These are phyloP conservation scores for Populus deltoides DNA, from an alignment of 345 rosid species.

Conservation along the genomic window DNA sequence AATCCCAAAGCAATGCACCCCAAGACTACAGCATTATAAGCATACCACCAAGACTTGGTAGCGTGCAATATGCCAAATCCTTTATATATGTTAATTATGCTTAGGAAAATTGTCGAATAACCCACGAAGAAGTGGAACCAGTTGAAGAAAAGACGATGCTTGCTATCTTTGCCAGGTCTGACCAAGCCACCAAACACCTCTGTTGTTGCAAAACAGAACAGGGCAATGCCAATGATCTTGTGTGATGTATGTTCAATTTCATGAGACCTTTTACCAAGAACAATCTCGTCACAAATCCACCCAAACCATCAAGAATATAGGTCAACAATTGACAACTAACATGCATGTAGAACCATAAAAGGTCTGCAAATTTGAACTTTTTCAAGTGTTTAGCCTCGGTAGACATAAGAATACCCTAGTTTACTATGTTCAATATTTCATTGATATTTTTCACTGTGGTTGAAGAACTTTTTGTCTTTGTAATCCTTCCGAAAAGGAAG, in stretches of 20 bases:
- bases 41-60: too few species aligned
- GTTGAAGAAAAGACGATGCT: slow-evolving; percentile 31
- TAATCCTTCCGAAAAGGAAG: neutral
- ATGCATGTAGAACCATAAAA: slow-evolving; percentile 38
- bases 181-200: slow-evolving; percentile 24
- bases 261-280: slow-evolving; percentile 19
- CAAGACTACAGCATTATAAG: too few species aligned
- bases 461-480: neutral
- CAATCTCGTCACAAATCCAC: slow-evolving; percentile 32
- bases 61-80: slow-evolving; percentile 31
- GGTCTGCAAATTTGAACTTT: slow-evolving; percentile 26
- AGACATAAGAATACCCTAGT: slow-evolving; percentile 38
- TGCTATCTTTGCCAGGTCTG: slow-evolving; percentile 34
- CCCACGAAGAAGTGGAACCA: slow-evolving; percentile 27
- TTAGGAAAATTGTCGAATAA: slow-evolving; percentile 21
- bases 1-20: too few species aligned
- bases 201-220: slow-evolving; percentile 13
- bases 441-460: slow-evolving; percentile 1
- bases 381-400: slow-evolving; percentile 30
- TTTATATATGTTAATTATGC: slow-evolving; percentile 32
- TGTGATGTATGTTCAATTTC: slow-evolving; percentile 11
- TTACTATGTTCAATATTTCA: slow-evolving; percentile 32
- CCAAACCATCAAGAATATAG: slow-evolving; percentile 26
- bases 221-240: slow-evolving; percentile 25
- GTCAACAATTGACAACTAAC: slow-evolving; percentile 24